A percentile compares a stretch with the other conserved stretches of the same genome.
Conservation (phyloP, 106 monocot species). For the Triglochin maritima region DNA sequence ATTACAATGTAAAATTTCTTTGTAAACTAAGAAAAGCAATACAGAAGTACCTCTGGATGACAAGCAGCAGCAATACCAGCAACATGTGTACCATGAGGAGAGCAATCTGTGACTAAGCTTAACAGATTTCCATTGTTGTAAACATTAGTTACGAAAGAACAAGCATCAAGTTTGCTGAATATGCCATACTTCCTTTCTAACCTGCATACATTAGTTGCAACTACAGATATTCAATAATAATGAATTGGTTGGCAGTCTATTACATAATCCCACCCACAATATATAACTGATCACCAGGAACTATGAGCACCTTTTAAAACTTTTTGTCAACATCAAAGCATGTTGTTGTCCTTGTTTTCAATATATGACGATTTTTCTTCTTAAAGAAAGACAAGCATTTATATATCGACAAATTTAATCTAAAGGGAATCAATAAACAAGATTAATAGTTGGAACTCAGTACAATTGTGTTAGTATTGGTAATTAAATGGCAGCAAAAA, state of each 20-base stretch:
- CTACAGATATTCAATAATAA: neutral
- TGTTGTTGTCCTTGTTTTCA: no score
- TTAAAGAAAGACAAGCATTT: no score
- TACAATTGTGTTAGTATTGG: no score
- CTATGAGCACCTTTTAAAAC: no score
- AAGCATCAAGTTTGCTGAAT: conserved; percentile 93
- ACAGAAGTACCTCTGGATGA: conserved; percentile 57
- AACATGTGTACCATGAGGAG: conserved; percentile 97
- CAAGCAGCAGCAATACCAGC: conserved; percentile 91
- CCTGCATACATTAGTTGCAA: conserved; percentile 29
- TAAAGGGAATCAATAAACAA: no score
- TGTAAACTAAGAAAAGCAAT: neutral
- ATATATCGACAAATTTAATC: no score
- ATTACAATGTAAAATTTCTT: neutral
- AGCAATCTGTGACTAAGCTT: conserved; percentile 97
- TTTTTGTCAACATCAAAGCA: no score
- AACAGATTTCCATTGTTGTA: conserved; percentile 93
- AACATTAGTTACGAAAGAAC: conserved; percentile 87
- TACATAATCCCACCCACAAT: no score
- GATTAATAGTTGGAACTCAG: no score
- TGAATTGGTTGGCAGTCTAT: neutral
- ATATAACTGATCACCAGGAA: no score
- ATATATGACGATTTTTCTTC: no score
- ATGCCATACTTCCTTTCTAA: conserved; percentile 70
- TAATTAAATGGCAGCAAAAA: no score